A percentile compares a stretch with the other conserved stretches of the same genome.
Conservation (phyloP, 2,329 filamentous ascomycete genomes). For the Fusarium fracticaudum region DNA sequence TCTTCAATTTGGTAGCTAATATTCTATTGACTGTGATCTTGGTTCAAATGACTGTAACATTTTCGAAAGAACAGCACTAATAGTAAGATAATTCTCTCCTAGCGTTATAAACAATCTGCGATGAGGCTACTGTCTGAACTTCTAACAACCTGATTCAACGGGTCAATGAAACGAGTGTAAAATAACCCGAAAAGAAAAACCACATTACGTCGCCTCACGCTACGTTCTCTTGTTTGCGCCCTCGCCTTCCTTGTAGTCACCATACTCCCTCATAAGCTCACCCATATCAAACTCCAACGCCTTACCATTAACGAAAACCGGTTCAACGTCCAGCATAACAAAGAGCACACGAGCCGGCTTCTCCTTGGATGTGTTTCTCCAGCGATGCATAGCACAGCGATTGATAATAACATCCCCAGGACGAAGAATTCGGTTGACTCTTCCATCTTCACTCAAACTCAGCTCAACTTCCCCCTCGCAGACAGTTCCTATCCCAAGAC, state of each 20-base stretch:
- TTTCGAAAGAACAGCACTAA: fast-evolving
- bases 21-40: fast-evolving
- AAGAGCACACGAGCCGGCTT: background rate
- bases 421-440: background rate
- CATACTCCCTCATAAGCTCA: background rate
- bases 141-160: no score
- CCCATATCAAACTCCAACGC: background rate
- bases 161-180: fast-evolving
- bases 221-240: background rate
- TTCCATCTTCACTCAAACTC: background rate
- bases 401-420: background rate
- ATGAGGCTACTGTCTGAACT: fast-evolving
- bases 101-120: fast-evolving
- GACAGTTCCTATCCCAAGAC: background rate
- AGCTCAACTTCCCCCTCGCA: background rate
- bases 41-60: background rate
- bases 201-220: background rate
- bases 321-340: background rate
- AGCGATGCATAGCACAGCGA: background rate
- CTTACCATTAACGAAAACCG: background rate
- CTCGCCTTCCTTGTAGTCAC: background rate
- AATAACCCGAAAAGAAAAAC: fast-evolving
- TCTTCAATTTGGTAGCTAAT: background rate
- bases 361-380: background rate
- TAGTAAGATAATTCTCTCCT: background rate